These are phyloP conservation scores for Xerocomus potaroensis DNA, from an alignment of 768 basidiomycete species.

Conservation along the genomic window DNA sequence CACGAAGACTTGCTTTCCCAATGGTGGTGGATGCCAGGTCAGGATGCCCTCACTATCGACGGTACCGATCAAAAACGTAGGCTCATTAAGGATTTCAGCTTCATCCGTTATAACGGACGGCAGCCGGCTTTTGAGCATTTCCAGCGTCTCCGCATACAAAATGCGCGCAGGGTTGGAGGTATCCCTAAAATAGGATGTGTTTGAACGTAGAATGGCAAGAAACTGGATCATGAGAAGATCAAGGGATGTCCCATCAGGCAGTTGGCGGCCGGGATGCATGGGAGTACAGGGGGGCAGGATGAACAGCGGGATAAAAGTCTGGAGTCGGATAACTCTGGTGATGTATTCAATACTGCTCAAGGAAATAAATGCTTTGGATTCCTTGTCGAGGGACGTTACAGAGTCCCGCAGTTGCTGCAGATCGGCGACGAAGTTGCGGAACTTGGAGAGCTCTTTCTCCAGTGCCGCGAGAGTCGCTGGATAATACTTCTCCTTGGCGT, in stretches of 20 bases:
- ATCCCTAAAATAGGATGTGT: not conserved
- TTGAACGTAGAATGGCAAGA: not conserved
- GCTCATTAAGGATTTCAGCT: too few species aligned
- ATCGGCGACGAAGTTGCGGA: not conserved
- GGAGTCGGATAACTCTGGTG: not conserved
- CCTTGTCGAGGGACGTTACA: not conserved
- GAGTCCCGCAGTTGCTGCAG: not conserved
- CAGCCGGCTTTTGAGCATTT: not conserved
- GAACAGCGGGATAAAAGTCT: not conserved
- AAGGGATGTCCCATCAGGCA: not conserved
- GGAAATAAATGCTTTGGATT: not conserved
- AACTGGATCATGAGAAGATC: not conserved
- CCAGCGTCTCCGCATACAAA: not conserved
- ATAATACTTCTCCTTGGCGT: not conserved
- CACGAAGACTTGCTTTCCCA: not conserved
- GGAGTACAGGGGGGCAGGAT: not conserved
- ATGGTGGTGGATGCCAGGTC: not conserved
- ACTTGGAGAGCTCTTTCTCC: not conserved
- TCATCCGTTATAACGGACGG: not conserved
- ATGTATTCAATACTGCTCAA: not conserved
- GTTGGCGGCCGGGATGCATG: too few species aligned
- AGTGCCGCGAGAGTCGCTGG: not conserved
- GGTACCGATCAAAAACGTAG: not conserved
- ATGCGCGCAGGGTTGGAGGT: not conserved
- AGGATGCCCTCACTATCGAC: not conserved